Base-by-base conservation (phyloP, 2,329 filamentous ascomycete species). In the Talaromyces funiculosus region DNA sequence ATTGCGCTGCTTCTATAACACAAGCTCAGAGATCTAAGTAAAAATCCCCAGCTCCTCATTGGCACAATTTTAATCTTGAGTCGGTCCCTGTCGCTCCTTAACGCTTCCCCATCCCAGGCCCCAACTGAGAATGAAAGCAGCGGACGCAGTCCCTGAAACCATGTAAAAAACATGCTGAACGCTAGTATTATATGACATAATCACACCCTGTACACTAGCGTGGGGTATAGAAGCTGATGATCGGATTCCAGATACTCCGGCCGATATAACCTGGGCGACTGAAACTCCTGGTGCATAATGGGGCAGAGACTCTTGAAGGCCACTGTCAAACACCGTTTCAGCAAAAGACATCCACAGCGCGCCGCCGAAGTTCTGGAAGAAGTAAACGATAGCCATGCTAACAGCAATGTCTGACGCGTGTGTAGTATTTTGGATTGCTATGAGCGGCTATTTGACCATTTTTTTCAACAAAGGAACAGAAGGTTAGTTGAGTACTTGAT, bases 361-460 rank as follows among this genome's bases (percentile, higher is more conserved):
- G 35, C 53, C 53, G 18, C 53, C 53, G 16, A 55, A 55, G 18
- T 55, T 55, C 38, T 55, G 53, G n/a, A 20, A 40, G 53, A 55
- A 42, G 18, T 29, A 26, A 24, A 40, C 20, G 24, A 55, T 24
- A 35, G 53, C 53, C 53, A 55, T 55, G 22, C 53, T 55, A 20
- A 55, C 53, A 29, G 53, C 35, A 55, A 55, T 55, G 16, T 55
- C 33, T 26, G 53, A 42, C 31, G 53, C 53, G 38, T 35, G 53
- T 42, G 42, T 33, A 26, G 42, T 55, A 18, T 55, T 55, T 55
- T 55, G 53, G 53, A 55, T 35, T 26, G 53, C 53, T 55, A 55
- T 29, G 16, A 55, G 18, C 12, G 53, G 53, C 53, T 55, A 18
- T 38, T 38, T 38, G 31, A 10, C 12, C 16, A n/a, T n/a, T n/a